Conservation (phyloP, 2,329 filamentous ascomycete genomes). For the Akanthomyces muscarius region DNA sequence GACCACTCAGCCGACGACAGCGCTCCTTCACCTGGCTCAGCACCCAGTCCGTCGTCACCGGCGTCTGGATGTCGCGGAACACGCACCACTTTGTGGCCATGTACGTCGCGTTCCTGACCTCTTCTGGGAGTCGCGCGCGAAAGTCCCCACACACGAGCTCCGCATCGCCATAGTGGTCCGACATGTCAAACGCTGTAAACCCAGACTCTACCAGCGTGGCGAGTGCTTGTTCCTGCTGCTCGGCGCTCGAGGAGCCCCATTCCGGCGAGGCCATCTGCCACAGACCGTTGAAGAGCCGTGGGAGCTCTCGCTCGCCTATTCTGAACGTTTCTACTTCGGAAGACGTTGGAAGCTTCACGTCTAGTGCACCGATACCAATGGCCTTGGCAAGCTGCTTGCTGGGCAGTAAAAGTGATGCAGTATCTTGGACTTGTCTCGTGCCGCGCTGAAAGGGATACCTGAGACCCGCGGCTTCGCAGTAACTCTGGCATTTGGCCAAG, state of each 20-base stretch:
- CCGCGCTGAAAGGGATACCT: constrained; percentile 23
- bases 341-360: not conserved
- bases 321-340: constrained; percentile 24
- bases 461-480: constrained; percentile 15
- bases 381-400: not conserved
- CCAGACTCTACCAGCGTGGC: constrained; percentile 20
- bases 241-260: constrained; percentile 25
- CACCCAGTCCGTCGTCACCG: constrained; percentile 21
- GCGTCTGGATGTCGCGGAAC: constrained; percentile 22
- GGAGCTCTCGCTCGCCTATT: constrained; percentile 22
- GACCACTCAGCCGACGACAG: constrained; percentile 19
- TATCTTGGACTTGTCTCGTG: constrained; percentile 31
- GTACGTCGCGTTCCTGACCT: constrained; percentile 20
- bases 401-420: constrained; percentile 26
- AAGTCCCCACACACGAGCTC: constrained; percentile 42
- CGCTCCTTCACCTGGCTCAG: constrained; percentile 22
- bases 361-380: not conserved
- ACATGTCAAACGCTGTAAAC: constrained; percentile 43
- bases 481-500: constrained; percentile 24
- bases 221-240: constrained; percentile 21
- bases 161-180: constrained; percentile 50
- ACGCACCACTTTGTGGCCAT: constrained; percentile 31
- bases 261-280: constrained; percentile 32
- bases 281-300: constrained; percentile 29
- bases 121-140: constrained; percentile 14